Evolutionary conservation across 768 basidiomycete genomes (phyloP).

Genomic region (Ephemerocybe angulata): DNA sequence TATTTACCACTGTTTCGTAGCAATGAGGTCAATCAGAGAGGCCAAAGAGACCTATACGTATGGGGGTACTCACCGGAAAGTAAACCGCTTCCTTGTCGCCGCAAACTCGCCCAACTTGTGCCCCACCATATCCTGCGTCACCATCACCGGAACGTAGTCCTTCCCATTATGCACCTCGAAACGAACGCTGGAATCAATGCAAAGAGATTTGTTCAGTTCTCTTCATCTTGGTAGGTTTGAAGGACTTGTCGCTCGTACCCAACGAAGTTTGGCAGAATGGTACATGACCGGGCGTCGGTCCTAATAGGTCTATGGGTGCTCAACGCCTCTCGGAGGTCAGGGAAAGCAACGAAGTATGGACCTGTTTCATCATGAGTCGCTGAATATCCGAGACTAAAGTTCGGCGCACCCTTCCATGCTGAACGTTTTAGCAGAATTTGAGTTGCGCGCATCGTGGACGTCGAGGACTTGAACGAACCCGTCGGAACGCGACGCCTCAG

Average conservation of each 20-base stretch:
- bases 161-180: slow-evolving; percentile 96
- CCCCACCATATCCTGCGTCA: slow-evolving; percentile 98
- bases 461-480: background rate
- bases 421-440: slow-evolving; percentile 60
- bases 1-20: no score
- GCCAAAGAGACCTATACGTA: no score
- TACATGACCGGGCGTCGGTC: slow-evolving; percentile 86
- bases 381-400: background rate
- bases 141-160: slow-evolving; percentile 77
- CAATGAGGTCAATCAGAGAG: no score
- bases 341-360: slow-evolving; percentile 92
- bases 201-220: background rate
- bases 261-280: slow-evolving; percentile 93
- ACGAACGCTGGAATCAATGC: slow-evolving; percentile 54
- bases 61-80: slow-evolving; percentile 80
- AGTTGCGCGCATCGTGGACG: slow-evolving; percentile 55
- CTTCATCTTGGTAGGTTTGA: background rate
- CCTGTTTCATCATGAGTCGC: slow-evolving; percentile 45
- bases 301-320: slow-evolving; percentile 80
- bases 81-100: slow-evolving; percentile 83
- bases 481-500: background rate
- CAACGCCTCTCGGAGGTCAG: slow-evolving; percentile 77
- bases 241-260: slow-evolving; percentile 53
- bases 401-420: slow-evolving; percentile 73
- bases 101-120: slow-evolving; percentile 97